These are phyloP conservation scores for Cokeromyces recurvatus DNA, from an alignment of 371 early-diverging fungal genomes.

Conservation along the genomic window DNA sequence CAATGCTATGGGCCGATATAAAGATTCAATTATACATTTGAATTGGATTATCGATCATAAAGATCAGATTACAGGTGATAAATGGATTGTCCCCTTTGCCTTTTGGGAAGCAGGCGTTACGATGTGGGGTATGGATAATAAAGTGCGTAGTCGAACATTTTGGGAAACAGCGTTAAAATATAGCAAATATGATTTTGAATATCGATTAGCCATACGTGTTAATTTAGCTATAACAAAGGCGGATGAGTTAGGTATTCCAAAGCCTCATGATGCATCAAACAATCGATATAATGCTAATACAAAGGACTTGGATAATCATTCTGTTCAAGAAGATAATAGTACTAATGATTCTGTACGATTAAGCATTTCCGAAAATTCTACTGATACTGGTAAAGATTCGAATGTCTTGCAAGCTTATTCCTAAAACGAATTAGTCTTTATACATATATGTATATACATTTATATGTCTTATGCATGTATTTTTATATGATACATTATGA, in stretches of 20 bases:
- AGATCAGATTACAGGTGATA: constrained; percentile 42
- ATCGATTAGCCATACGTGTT: constrained; percentile 37
- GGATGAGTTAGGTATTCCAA: constrained; percentile 33
- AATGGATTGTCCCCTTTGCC: constrained; percentile 59
- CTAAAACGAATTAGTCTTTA: too few species aligned
- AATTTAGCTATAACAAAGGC: constrained; percentile 40
- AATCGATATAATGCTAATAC: too few species aligned
- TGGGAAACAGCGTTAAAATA: constrained; percentile 40
- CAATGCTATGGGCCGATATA: constrained; percentile 35
- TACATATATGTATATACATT: too few species aligned
- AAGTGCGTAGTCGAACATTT: constrained; percentile 29
- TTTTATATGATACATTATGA: too few species aligned
- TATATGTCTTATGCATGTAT: too few species aligned
- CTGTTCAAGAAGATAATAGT: too few species aligned
- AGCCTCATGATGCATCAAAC: constrained; percentile 9
- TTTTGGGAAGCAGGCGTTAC: constrained; percentile 54
- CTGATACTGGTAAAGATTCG: too few species aligned
- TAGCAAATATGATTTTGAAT: constrained; percentile 47
- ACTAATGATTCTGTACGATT: too few species aligned
- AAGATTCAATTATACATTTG: constrained; percentile 41
- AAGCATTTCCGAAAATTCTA: too few species aligned
- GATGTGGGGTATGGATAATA: constrained; percentile 44
- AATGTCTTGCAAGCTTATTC: too few species aligned
- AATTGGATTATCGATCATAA: constrained; percentile 62
- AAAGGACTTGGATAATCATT: too few species aligned